Evolutionary conservation across 805 yeast genomes (phyloP), one percentile per base, ranked within the genome.

Genomic region (Cyberlindnera maritima): DNA sequence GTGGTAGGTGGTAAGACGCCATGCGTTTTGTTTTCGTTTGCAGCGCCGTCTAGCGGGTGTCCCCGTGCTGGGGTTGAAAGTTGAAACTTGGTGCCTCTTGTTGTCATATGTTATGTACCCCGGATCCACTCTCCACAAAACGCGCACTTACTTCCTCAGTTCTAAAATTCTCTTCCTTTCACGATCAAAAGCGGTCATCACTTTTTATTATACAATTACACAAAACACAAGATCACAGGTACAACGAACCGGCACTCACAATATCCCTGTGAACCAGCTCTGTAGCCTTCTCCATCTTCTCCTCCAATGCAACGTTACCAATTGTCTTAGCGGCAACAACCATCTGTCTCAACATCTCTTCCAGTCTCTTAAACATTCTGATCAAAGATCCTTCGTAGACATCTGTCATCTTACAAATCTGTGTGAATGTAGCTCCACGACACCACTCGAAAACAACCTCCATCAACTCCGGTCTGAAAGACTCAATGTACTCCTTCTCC

Each of bases 381-480:
- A 94, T 92, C 62, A 94, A 76, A 19, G 96, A 85, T 36, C 99
- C 99, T 71, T 94, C 99, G 58, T 92, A 94, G 37, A 94, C 98
- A 63, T 94, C 99, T 0, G 99, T 94, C 97, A 94, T 90, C 67
- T 92, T 92, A 71, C 98, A 92, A 53, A 94, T 92, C 64, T 92
- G 97, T 0, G 97, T 92, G 67, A 94, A 94, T 0, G 94, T 73
- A 7, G 96, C 97, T 17, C 98, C 98, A 63, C 85, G 84, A 66
- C 97, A 89, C 99, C 99, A 94, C 40, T 92, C 87, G 66, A 72
- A 89, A 1, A 94, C 97, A 43, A 94, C 97, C 64, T 91, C 98
- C 98, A 94, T 92, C 51, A 94, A 75, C 63, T 94, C 96, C 17
- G 90, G 85, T 68, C 96, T 82, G 72, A 94, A 95, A 23, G 85